Evolutionary conservation across 2,329 filamentous ascomycete species (phyloP), one percentile per base, ranked within the genome.

Genomic region (Tolypocladium tropicale): DNA sequence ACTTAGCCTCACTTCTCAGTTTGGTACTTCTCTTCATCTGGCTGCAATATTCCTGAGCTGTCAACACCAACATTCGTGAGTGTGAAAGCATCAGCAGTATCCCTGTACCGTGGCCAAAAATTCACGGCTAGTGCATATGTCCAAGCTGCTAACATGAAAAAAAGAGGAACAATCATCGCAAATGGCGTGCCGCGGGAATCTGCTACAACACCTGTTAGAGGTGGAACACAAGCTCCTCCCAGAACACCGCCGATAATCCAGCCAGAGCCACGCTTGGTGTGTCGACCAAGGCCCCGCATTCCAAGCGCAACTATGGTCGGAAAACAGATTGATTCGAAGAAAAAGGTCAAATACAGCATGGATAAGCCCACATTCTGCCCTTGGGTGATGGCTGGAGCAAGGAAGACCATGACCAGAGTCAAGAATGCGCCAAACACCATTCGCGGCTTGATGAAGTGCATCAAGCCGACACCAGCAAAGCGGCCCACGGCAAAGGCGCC

Each of bases 311-410:
- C 84, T 64, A 93, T 90, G 21, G 88, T 91, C 0, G 89, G 88
- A 75, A 92, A 93, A 69, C 85, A 88, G 65, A 90, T 87, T 4
- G 82, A 86, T 71, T 90, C 89, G 70, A 92, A 92, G 75, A 92
- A 90, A 21, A 91, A 76, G 5, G 85, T 82, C 11, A 89, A 60
- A 68, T 83, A 88, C 28, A 90, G 78, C 76, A 90, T 83, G 4
- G 77, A 73, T 58, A 83, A 72, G 49, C 78, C 79, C 0, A 68
- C 68, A 59, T 76, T 73, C 18, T 72, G 75, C 12, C 68, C 60
- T 56, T 76, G 69, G 0, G 76, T 76, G 60, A 79, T 78, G 37
- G 78, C 65, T 1, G 78, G 76, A 10, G 68, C 72, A 39, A 77
- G 66, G 71, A 90, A 91, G 59, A 89, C 67, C 66, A 90, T 81